Conservation (phyloP, 139 green algal species). For the Diplosphaera chodatii region DNA sequence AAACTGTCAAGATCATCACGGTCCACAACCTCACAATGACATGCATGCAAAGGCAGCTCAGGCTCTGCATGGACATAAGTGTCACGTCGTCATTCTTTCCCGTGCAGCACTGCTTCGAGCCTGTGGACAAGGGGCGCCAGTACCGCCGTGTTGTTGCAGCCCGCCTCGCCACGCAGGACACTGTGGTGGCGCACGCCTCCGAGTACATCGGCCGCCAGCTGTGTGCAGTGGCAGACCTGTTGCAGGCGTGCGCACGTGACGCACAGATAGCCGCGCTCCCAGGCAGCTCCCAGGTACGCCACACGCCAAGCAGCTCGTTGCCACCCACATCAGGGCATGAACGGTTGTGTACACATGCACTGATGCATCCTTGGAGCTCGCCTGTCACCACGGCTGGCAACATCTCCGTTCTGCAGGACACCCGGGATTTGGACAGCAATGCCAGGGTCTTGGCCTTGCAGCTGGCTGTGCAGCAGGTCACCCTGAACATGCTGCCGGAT, state of each 20-base stretch:
- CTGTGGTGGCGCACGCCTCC: background rate
- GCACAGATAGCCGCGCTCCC: no score
- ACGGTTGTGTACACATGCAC: no score
- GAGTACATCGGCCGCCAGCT: background rate
- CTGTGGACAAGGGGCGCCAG: background rate
- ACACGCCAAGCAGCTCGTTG: no score
- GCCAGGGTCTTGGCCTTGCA: background rate
- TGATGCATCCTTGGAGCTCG: no score
- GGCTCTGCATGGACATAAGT: no score
- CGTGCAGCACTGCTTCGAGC: conserved; percentile 1
- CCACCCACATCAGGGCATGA: no score
- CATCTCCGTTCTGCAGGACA: no score
- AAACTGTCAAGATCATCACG: no score
- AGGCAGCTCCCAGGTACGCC: background rate
- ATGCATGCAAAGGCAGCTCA: no score
- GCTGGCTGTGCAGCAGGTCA: background rate
- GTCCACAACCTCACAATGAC: no score
- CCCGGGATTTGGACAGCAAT: background rate
- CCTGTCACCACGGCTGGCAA: no score
- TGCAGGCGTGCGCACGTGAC: background rate
- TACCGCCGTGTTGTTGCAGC: background rate
- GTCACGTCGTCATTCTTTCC: no score
- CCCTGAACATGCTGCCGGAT: background rate
- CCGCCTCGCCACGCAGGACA: background rate
- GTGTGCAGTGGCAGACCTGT: background rate